Evolutionary conservation across 1,284 basidiomycete species (phyloP).

Genomic region (Rhodotorula mucilaginosa): DNA sequence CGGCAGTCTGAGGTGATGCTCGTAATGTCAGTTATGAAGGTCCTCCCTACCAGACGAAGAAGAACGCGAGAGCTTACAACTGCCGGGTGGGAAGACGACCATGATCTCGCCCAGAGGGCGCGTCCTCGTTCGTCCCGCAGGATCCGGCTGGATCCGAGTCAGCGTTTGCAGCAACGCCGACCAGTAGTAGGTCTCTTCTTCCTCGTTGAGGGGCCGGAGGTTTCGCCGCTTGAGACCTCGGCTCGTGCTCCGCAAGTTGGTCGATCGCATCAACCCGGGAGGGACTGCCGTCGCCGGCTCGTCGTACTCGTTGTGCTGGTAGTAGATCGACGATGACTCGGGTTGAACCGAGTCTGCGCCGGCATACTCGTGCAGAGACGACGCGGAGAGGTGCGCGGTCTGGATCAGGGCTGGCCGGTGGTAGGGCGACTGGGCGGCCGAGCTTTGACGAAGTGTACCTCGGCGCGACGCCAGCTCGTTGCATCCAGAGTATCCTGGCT

Average conservation of each 20-base stretch:
- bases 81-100: slow-evolving; percentile 23
- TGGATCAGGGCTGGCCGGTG: slow-evolving; percentile 1
- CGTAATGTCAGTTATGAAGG: background rate
- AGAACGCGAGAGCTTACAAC: slow-evolving; percentile 16
- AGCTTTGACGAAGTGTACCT: background rate
- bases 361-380: background rate
- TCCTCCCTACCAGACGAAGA: background rate
- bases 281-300: slow-evolving; percentile 3
- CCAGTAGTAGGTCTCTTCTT: slow-evolving; percentile 28
- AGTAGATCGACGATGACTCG: background rate
- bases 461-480: background rate
- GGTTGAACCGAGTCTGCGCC: background rate
- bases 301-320: background rate
- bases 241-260: background rate
- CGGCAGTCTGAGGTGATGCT: slow-evolving; percentile 15
- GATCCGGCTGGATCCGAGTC: background rate
- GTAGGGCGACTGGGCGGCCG: background rate
- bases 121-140: background rate
- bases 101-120: slow-evolving; percentile 5
- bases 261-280: background rate
- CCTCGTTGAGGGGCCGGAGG: slow-evolving; percentile 16
- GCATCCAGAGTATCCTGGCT: background rate
- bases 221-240: background rate
- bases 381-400: background rate
- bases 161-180: slow-evolving; percentile 6